Evolutionary conservation across 1,284 basidiomycete genomes (phyloP), one percentile per base, ranked within the genome.

Genomic region (Papiliotrema laurentii): DNA sequence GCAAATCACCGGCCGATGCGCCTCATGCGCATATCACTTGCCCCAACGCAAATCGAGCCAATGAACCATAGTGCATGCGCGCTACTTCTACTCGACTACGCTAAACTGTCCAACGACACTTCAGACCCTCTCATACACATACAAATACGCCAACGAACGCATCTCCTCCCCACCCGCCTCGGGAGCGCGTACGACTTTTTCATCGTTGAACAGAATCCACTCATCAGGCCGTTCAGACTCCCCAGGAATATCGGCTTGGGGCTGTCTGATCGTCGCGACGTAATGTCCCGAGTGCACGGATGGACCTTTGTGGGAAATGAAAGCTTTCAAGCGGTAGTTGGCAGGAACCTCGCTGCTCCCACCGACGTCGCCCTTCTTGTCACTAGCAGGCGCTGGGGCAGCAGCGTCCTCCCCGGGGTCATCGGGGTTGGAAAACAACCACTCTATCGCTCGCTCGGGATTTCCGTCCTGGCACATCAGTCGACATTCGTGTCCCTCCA

Each of bases 251-350:
- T 56, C 59, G 35, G 54, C 57, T 55, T 72, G 61, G 16, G 71
- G 61, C 48, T 70, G 63, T 26, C 69, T 56, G 45, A 72, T 62
- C 9, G 71, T 71, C 22, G 66, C 60, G 45, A 73, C 74, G 64
- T 97, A 97, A 66, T 97, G 93, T 0, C 92, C 93, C 0, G 89
- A 92, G 69, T 94, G 91, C 19, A 93, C 89, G 0, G 88, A 91
- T 0, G 90, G 88, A 0, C 93, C 94, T 64, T 97, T 97, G 78
- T 98, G 94, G 49, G 91, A 97, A 63, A 98, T 84, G 76, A 97
- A 97, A 9, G 87, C 88, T 70, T 91, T 89, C 27, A 97, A 80
- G 34, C 77, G 77, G 75, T 91, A 97, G 16, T 73, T 74, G 0
- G 86, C 90, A 0, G 93, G 93, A 0, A 91, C 76, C 64, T 62